These are phyloP conservation scores for Garcia nutans DNA, from an alignment of 345 rosid genomes.

Conservation along the genomic window DNA sequence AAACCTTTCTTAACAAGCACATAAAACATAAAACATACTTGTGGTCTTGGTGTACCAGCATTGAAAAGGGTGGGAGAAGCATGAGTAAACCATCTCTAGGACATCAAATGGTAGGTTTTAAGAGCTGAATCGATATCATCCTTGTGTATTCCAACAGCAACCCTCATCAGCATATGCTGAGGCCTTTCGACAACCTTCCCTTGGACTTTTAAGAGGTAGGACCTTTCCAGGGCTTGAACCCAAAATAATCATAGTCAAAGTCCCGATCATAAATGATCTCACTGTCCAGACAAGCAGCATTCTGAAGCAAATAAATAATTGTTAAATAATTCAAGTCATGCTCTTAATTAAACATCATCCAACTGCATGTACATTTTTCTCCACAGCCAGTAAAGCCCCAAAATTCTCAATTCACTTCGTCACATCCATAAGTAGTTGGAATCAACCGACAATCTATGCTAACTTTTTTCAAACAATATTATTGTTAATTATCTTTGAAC, in stretches of 20 bases:
- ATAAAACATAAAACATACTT: slow-evolving; percentile 34
- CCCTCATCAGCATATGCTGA: slow-evolving; percentile 97
- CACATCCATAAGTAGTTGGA: not conserved
- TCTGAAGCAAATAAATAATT: slow-evolving; percentile 38
- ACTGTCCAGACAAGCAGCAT: slow-evolving; percentile 78
- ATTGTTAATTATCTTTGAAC: not conserved
- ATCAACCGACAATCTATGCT: not conserved
- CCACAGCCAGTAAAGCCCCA: not conserved
- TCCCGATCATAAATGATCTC: slow-evolving; percentile 91
- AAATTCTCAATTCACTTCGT: too few species aligned
- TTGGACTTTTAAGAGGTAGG: slow-evolving; percentile 82
- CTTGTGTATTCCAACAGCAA: slow-evolving; percentile 83
- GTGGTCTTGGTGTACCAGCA: slow-evolving; percentile 91
- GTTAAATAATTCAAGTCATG: not conserved
- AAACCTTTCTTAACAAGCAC: not conserved
- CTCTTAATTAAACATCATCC: not conserved
- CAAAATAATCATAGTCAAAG: slow-evolving; percentile 91
- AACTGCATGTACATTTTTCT: not conserved
- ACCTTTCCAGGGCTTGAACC: slow-evolving; percentile 90
- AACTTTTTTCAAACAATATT: too few species aligned
- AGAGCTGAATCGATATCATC: slow-evolving; percentile 70
- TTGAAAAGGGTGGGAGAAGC: slow-evolving; percentile 95
- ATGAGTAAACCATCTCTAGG: slow-evolving; percentile 95
- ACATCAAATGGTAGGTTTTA: slow-evolving; percentile 84
- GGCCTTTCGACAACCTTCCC: slow-evolving; percentile 89